A percentile compares a stretch with the other conserved stretches of the same genome.
Conservation (phyloP, 148 eudicot species). For the Nepenthes gracilis region DNA sequence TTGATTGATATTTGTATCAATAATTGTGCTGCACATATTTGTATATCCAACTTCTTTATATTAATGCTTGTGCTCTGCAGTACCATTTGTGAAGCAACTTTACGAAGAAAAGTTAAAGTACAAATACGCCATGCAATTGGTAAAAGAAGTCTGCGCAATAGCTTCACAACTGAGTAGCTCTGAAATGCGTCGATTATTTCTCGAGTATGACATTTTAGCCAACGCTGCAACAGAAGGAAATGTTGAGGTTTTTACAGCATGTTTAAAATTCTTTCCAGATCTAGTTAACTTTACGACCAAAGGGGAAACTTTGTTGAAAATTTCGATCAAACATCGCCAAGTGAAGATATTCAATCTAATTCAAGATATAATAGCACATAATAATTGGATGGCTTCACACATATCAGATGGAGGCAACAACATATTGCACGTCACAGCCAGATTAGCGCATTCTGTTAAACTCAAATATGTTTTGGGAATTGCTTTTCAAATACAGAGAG, state of each 20-base stretch:
- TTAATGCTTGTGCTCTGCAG: not conserved
- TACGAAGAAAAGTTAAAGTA: constrained; percentile 5
- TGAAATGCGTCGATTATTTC: constrained; percentile 2
- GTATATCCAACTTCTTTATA: no score
- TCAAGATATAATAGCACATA: constrained; percentile 5
- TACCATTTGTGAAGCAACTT: constrained; percentile 1
- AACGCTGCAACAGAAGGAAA: constrained; percentile 3
- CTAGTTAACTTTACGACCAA: constrained; percentile 2
- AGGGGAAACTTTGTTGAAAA: constrained; percentile 1
- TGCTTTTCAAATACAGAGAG: constrained; percentile 6
- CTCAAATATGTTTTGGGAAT: constrained; percentile 6
- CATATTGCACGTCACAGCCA: constrained; percentile 4
- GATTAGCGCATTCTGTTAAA: constrained; percentile 2
- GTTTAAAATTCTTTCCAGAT: constrained; percentile 3
- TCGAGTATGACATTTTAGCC: constrained; percentile 2
- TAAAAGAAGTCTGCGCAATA: constrained; percentile 2
- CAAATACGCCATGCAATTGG: constrained; percentile 2
- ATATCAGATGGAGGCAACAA: not conserved
- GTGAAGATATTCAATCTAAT: constrained; percentile 6
- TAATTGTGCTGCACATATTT: no score
- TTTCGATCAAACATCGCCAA: constrained; percentile 4
- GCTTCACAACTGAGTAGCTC: not conserved
- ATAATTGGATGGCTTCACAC: constrained; percentile 4
- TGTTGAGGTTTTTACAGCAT: constrained; percentile 4
- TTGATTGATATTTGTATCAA: no score